Evolutionary conservation across 2,329 filamentous ascomycete genomes (phyloP).

Genomic region (Fusarium sp.): DNA sequence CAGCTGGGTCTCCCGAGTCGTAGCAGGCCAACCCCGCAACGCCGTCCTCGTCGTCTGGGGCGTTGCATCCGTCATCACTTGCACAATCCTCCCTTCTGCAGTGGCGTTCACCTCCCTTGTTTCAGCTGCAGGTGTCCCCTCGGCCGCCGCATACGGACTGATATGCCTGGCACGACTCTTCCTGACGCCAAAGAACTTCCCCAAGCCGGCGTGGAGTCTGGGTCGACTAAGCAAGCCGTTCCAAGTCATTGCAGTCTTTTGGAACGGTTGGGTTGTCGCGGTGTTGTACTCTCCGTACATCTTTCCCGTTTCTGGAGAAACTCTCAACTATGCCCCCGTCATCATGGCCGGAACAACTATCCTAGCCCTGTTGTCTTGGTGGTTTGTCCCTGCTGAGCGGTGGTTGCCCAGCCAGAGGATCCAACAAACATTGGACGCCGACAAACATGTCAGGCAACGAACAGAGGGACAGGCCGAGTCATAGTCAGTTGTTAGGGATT

Average conservation of each 20-base stretch:
- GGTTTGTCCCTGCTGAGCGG: conserved; percentile 58
- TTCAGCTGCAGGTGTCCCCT: conserved; percentile 64
- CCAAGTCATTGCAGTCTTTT: conserved; percentile 60
- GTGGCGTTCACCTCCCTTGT: conserved; percentile 67
- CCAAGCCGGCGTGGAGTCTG: conserved; percentile 60
- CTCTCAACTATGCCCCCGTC: conserved; percentile 63
- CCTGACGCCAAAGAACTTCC: conserved; percentile 60
- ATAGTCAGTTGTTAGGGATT: background rate
- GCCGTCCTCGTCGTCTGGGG: conserved; percentile 70
- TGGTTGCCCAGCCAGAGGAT: conserved; percentile 61
- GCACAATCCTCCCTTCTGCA: conserved; percentile 68
- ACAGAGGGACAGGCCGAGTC: background rate
- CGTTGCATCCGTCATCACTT: conserved; percentile 66
- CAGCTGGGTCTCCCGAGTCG: conserved; percentile 66
- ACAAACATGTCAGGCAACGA: background rate
- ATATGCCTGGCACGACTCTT: conserved; percentile 62
- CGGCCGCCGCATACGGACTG: conserved; percentile 63
- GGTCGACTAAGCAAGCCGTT: conserved; percentile 59
- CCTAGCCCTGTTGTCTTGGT: conserved; percentile 61
- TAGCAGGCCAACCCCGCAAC: conserved; percentile 68
- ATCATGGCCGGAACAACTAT: conserved; percentile 64
- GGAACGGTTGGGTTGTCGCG: conserved; percentile 64
- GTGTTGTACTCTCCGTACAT: conserved; percentile 60
- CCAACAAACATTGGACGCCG: conserved; percentile 49
- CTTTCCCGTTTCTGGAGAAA: conserved; percentile 58